Conservation (phyloP, 257 asterid genomes). For the Nicotiana tabacum region DNA sequence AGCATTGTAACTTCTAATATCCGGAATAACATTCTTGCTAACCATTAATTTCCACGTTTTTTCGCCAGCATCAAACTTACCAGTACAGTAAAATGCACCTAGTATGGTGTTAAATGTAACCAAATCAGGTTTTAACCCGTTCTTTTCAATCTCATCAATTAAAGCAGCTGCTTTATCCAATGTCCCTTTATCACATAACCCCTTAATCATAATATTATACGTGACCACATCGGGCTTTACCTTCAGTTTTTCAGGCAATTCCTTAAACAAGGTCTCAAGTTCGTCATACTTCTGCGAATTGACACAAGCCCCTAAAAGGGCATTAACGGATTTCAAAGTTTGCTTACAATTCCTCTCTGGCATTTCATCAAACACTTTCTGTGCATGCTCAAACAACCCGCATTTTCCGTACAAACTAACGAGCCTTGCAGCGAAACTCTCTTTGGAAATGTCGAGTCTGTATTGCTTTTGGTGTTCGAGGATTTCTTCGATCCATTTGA, state of each 20-base stretch:
- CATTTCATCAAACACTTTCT: constrained; percentile 46
- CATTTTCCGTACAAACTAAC: constrained; percentile 32
- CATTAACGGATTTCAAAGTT: constrained; percentile 36
- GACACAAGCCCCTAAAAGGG: constrained; percentile 39
- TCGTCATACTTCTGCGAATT: constrained; percentile 25
- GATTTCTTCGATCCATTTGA: constrained; percentile 33
- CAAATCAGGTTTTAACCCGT: constrained; percentile 27
- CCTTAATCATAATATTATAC: constrained; percentile 38
- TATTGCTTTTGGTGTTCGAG: constrained; percentile 40
- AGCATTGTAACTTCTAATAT: constrained; percentile 32
- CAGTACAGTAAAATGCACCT: constrained; percentile 20
- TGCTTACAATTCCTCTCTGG: constrained; percentile 27
- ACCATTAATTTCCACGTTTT: constrained; percentile 34
- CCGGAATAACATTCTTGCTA: constrained; percentile 22
- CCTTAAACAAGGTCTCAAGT: constrained; percentile 25
- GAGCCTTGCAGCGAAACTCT: constrained; percentile 31
- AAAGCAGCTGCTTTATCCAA: constrained; percentile 16
- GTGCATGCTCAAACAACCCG: constrained; percentile 35
- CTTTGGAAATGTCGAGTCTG: constrained; percentile 29
- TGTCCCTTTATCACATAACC: constrained; percentile 30
- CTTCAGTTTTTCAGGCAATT: constrained; percentile 23
- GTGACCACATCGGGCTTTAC: constrained; percentile 33
- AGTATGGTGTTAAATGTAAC: constrained; percentile 37
- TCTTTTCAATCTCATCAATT: constrained; percentile 30
- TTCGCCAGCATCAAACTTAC: constrained; percentile 35